These are phyloP conservation scores for Mycena floridula DNA, from an alignment of 768 basidiomycete genomes.

Conservation along the genomic window DNA sequence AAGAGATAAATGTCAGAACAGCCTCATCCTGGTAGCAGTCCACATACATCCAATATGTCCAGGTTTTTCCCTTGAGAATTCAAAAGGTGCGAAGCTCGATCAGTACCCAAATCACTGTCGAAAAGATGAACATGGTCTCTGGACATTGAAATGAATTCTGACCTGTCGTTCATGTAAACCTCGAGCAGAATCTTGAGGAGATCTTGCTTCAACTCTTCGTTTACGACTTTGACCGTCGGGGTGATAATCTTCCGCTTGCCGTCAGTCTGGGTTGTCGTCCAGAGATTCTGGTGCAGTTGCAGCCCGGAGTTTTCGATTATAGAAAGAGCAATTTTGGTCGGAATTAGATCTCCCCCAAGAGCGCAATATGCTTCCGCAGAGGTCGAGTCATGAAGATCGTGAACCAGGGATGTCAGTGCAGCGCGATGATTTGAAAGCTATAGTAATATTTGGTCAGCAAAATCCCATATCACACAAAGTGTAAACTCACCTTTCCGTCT, in stretches of 20 bases:
- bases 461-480: too few relatives aligned
- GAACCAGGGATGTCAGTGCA: constrained; percentile 63
- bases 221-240: constrained; percentile 27
- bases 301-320: constrained; percentile 44
- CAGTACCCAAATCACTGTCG: constrained; percentile 44
- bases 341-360: constrained; percentile 69
- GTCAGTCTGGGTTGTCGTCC: constrained; percentile 8
- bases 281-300: constrained; percentile 17
- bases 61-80: constrained; percentile 78
- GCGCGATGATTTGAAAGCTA: constrained; percentile 50
- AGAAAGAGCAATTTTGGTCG: constrained; percentile 45
- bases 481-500: constrained; percentile 58
- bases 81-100: constrained; percentile 61
- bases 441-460: neutral
- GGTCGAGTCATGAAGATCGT: constrained; percentile 61
- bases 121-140: neutral
- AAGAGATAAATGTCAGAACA: neutral
- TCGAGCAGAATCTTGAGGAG: constrained; percentile 68
- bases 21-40: constrained; percentile 4
- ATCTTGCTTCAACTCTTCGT: constrained; percentile 44
- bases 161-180: constrained; percentile 80
- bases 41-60: constrained; percentile 69
- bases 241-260: constrained; percentile 17
- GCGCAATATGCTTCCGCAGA: constrained; percentile 87
- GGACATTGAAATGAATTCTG: constrained; percentile 29